Evolutionary conservation across 2,329 filamentous ascomycete genomes (phyloP), one percentile per base, ranked within the genome.

Genomic region (Sporothrix pseudoabietina): DNA sequence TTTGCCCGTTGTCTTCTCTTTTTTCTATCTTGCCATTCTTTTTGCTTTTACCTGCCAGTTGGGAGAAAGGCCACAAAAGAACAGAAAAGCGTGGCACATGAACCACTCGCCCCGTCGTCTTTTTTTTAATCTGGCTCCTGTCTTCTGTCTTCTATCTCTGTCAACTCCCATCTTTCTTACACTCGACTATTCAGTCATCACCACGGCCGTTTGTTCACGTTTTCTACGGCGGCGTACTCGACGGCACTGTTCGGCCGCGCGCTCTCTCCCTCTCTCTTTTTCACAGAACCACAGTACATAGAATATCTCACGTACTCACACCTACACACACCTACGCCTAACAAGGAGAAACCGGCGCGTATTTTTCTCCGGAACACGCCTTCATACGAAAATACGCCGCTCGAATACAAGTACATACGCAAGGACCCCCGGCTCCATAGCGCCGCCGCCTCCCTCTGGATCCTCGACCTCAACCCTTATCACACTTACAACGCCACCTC

Each of bases 61-160:
- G n/a, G 61, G 30, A 30, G n/a, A 41, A 22, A 39, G 19, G 5
- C 10, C 8, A 35, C 22, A 39, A 30, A n/a, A 47, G 12, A 26
- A 32, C 44, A 54, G 30, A 69, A 26, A 19, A 16, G 69, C 57
- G 55, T 72, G 41, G 41, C 57, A 41, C 66, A 65, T 54, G 59
- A 66, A 66, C 57, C 32, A 32, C 70, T 30, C 26, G 9, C 57
- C 47, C 16, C 70, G 32, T 66, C 70, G 41, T 44, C 12, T 41
- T 35, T 22, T 26, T 39, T 26, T 19, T 26, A 26, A 16, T 26
- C 22, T 44, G 14, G 59, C 22, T 57, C 8, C 8, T 35, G 35
- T 35, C 8, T 35, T 14, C 14, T 32, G 7, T 26, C 14, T 19
- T 49, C 44, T 6, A 16, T 49, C 22, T 55, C 14, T 59, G 35